Percentiles rank a stretch among this genome's conserved stretches.
Conservation (phyloP, 805 yeast species). For the Wickerhamiella cacticola region DNA sequence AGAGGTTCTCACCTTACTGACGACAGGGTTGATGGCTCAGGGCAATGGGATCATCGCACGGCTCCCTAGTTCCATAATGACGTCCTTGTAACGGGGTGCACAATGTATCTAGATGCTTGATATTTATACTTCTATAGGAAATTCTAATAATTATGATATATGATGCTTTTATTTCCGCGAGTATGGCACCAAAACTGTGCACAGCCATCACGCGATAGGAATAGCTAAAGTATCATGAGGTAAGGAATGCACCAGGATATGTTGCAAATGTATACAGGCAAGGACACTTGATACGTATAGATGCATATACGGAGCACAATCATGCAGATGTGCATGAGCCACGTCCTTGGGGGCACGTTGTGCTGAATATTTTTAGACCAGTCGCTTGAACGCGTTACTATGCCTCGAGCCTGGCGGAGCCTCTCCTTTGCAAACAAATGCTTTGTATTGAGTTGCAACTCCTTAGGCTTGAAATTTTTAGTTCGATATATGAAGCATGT, state of each 20-base stretch:
- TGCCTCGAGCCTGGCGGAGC: too few relatives aligned
- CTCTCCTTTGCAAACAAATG: too few relatives aligned
- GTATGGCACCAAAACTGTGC: neutral
- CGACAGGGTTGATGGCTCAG: constrained; percentile 22
- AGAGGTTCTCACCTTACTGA: constrained; percentile 14
- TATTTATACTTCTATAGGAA: neutral
- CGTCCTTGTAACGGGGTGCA: neutral
- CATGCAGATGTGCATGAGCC: constrained; percentile 3
- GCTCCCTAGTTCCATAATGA: neutral
- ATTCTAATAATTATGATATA: too few relatives aligned
- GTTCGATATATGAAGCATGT: constrained; percentile 4
- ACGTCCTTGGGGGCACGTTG: neutral
- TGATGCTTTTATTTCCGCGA: too few relatives aligned
- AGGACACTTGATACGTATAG: neutral
- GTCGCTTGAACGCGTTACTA: too few relatives aligned
- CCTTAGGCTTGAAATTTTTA: too few relatives aligned
- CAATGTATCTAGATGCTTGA: too few relatives aligned
- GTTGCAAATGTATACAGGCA: neutral
- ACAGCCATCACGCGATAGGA: constrained; percentile 1
- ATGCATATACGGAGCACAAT: neutral
- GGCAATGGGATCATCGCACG: constrained; percentile 15
- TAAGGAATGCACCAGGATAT: neutral
- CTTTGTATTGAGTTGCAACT: too few relatives aligned
- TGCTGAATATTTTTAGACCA: neutral
- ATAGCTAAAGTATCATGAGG: neutral